Evolutionary conservation across 2,329 filamentous ascomycete species (phyloP), one percentile per base, ranked within the genome.

Genomic region (Fusarium protoensiforme): DNA sequence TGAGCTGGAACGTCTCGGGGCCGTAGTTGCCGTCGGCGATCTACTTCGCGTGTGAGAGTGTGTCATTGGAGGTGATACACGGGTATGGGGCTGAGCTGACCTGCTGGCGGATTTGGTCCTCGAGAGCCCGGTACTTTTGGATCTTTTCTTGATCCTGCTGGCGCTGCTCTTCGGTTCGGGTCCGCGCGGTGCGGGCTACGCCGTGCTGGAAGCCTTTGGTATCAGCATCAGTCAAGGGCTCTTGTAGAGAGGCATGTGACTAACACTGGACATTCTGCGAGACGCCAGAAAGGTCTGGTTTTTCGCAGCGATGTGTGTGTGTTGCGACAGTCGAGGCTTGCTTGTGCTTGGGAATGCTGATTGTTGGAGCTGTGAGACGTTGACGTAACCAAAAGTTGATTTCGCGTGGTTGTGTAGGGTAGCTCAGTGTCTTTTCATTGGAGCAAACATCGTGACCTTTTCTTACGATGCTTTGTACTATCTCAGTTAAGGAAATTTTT

Each of bases 131-230:
- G 83, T 98, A 98, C 72, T 91, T 89, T 65, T 87, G 84, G 78
- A 98, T 97, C 82, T 93, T 93, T 75, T 90, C 89, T 64, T 91
- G 87, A 81, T 97, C 94, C 81, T 91, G 89, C 74, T 90, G 87
- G 66, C 89, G 89, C 79, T 93, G 90, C 80, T 94, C 90, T 77
- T 93, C 91, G 76, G 92, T 93, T 75, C 89, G 88, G 78, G 79
- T 76, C 77, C 87, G 86, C 71, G 88, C 87, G 69, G 89, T 87
- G 79, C 95, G 93, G 78, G 93, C 90, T 81, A 97, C 89, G 80
- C 94, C 94, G 88, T 98, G 95, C 94, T 98, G 65, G 60, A 61
- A 22, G 62, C 63, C 72, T 75, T 75, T 56, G 20, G n/a, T 58
- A 73, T 74, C 72, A 74, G 72, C 66, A 77, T 78, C 77, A 78